Evolutionary conservation across 371 early-diverging fungal species (phyloP), one percentile per base, ranked within the genome.

Genomic region (Chytridium lagenaria): DNA sequence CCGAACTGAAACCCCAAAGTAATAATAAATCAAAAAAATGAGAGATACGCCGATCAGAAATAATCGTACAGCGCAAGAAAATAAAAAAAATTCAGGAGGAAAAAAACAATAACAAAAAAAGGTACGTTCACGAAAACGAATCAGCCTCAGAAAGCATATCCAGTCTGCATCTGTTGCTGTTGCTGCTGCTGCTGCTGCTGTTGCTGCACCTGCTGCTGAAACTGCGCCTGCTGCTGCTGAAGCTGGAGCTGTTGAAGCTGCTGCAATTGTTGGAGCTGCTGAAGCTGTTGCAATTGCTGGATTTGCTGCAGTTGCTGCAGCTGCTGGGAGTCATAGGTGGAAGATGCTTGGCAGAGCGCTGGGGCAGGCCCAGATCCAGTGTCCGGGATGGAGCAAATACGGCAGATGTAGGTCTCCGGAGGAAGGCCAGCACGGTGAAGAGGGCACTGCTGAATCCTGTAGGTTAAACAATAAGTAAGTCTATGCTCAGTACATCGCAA

Each of bases 301-400:
- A 34, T 12, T 34, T 61, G 34, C 61, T 34, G 30, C 30, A 34
- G 61, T 26, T 61, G 61, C 61, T 61, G 34, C 61, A 34, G 7
- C 61, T 61, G 57, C 10, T 26, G 37, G 12, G 61, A 28, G 36
- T 37, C 61, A 12, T 26, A 23, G 36, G 34, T 28, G 16, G 10
- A 3, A 61, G 5, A 28, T 61, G 31, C 19, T 61, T 61, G 3
- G 31, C 7, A 15, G 36, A 33, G 19, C 66, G 39, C 44, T 68
- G 34, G 68, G 68, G 52, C 68, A 68, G 33, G 36, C 39, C 50
- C 52, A 51, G 68, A 68, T 68, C 68, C 68, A 68, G 44, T 68
- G 68, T 3, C 68, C 68, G 51, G 51, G 51, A 68, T 51, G 49
- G 31, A 7, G 52, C 68, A 68, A 19, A 51, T 68, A 7, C 52